Percentiles rank a stretch among this genome's conserved stretches.
phyloP scores from a whole-genome alignment of 1,139 yeast species.

The Kodamaea alishanica region DNA sequence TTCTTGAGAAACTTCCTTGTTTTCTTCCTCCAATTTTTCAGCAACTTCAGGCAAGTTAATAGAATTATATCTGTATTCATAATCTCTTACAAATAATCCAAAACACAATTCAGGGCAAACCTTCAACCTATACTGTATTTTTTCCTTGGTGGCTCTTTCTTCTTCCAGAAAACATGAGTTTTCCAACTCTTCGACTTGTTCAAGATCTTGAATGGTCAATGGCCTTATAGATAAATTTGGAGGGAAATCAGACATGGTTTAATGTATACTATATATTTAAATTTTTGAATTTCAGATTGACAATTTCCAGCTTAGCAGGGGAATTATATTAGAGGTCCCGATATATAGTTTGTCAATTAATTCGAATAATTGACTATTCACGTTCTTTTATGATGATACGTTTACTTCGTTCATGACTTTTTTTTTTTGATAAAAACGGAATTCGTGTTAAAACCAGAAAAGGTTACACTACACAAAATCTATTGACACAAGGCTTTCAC shows the following conservation, averaged over 20 bases:
- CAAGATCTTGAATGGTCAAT: constrained; percentile 63
- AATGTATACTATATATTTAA: too few species aligned
- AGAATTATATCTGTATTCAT: constrained; percentile 42
- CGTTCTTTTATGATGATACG: too few species aligned
- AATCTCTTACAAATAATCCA: constrained; percentile 79
- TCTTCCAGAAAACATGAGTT: constrained; percentile 55
- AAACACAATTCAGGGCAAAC: constrained; percentile 88
- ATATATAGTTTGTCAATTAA: too few species aligned
- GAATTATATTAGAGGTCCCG: too few species aligned
- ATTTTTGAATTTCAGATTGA: too few species aligned
- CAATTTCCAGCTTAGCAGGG: too few species aligned
- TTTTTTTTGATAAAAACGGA: background rate
- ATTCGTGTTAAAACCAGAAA: background rate
- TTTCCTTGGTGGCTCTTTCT: constrained; percentile 65
- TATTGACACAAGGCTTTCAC: background rate
- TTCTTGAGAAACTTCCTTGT: constrained; percentile 18
- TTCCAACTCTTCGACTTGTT: constrained; percentile 61
- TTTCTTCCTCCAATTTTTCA: constrained; percentile 28
- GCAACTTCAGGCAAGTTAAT: constrained; percentile 46
- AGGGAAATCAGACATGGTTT: constrained; percentile 33
- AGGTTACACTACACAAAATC: background rate
- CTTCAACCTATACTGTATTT: constrained; percentile 64
- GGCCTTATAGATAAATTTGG: constrained; percentile 80
- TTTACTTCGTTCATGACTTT: too few species aligned
- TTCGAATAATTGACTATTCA: too few species aligned